Evolutionary conservation across 371 early-diverging fungal species (phyloP), one percentile per base, ranked within the genome.

Genomic region (Lichtheimia ramosa): DNA sequence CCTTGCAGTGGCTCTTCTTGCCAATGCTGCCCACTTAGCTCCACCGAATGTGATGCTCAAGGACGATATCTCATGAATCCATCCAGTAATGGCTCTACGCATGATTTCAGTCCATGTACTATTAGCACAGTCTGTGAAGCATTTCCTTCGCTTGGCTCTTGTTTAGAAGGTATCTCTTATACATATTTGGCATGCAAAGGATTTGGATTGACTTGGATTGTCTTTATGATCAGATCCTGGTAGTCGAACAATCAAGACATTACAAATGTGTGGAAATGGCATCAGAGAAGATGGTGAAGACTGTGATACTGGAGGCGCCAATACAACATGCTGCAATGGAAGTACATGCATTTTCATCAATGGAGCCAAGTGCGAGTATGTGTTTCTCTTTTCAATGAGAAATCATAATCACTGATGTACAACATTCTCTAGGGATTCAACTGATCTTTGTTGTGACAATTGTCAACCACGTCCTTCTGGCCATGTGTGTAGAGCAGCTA

Each of bases 191-290:
- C 2, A 20, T 27, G 21, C 18, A 34, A 14, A 14, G 43, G 18
- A 3, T 43, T 24, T 18, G 7, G 16, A 13, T 34, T 34, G 34
- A 34, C 34, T 34, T 5, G 3, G 1, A 2, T 34, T 34, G 34
- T 14, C 7, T 7, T 2, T 23, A 52, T 48, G 3, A 64, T 56
- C 74, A 83, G 85, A 77, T 79, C 88, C 85, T 58, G 86, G 85
- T 15, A 62, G 77, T 58, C 73, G 54, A 61, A 54, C 28, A 65
- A 72, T 43, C 58, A 88, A 50, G 75, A 75, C 56, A 12, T 15
- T 70, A 13, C 83, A 86, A 24, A 91, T 93, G 69, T 97, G 98
- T 68, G 98, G 98, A 14, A 97, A 98, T 70, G 97, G 97, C 1
- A 86, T 98, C 54, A 84, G 84, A 58, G 98, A 97, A 72, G 71